Evolutionary conservation across 441 rosid genomes (phyloP).

Genomic region (Pelargonium australe): DNA sequence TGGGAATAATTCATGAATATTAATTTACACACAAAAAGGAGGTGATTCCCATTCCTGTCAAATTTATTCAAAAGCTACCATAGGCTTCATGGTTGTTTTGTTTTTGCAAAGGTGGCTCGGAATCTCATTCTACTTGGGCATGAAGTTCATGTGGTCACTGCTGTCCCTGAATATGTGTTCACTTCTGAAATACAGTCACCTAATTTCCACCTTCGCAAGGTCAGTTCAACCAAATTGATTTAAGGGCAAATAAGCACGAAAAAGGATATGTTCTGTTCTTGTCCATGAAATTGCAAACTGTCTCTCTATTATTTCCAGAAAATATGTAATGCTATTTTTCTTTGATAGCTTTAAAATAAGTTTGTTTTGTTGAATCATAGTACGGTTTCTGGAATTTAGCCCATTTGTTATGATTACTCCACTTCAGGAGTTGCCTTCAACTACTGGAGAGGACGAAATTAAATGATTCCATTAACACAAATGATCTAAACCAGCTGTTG

Average conservation of each 20-base stretch:
- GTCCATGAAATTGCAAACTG: background rate
- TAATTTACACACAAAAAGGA: too few species aligned
- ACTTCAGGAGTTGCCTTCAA: too few species aligned
- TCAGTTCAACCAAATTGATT: conserved; percentile 9
- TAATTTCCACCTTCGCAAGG: conserved; percentile 78
- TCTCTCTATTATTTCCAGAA: background rate
- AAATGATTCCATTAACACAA: too few species aligned
- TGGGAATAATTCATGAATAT: too few species aligned
- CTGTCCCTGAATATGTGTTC: conserved; percentile 95
- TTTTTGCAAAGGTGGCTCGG: background rate
- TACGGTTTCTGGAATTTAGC: background rate
- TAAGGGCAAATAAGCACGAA: background rate
- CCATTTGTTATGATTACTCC: too few species aligned
- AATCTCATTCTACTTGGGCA: conserved; percentile 48
- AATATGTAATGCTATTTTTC: background rate
- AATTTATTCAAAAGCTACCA: too few species aligned
- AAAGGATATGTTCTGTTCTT: background rate
- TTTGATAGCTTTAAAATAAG: too few species aligned
- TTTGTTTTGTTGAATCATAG: too few species aligned
- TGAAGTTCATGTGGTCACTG: conserved; percentile 91
- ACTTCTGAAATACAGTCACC: conserved; percentile 83
- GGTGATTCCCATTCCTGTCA: too few species aligned
- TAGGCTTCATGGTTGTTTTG: background rate
- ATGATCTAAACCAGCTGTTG: too few species aligned
- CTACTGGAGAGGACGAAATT: too few species aligned